Percentiles rank a stretch among this genome's conserved stretches.
Evolutionary conservation across 768 basidiomycete species (phyloP).

Genomic region (Lactifluus echinatus): DNA sequence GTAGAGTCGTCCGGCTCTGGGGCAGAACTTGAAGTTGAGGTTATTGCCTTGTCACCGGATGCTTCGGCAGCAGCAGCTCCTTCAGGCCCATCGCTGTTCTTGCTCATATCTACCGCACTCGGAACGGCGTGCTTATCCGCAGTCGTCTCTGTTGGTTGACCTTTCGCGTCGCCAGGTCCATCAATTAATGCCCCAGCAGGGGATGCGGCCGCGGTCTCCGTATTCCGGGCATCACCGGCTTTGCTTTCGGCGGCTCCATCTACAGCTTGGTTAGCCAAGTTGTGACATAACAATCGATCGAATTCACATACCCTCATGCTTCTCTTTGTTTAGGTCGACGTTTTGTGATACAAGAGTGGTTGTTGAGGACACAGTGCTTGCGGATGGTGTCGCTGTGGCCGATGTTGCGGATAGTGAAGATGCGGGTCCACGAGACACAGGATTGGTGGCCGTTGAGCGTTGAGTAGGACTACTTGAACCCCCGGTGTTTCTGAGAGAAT

Average conservation of each 20-base stretch:
- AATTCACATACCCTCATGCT: not conserved
- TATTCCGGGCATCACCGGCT: not conserved
- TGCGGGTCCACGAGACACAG: not conserved
- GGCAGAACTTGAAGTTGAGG: not conserved
- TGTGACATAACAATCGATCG: not conserved
- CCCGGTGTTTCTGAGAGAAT: not conserved
- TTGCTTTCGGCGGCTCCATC: not conserved
- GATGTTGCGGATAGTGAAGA: not conserved
- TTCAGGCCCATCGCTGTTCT: not conserved
- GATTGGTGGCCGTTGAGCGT: not conserved
- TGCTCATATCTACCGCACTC: not conserved
- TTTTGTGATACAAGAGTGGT: conserved; percentile 2
- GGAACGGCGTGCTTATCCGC: not conserved
- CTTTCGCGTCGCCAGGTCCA: not conserved
- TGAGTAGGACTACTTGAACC: not conserved
- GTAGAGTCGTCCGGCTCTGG: not conserved
- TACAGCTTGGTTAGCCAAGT: not conserved
- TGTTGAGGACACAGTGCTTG: not conserved
- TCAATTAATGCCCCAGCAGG: not conserved
- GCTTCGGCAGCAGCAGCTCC: not conserved
- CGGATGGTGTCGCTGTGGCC: not conserved
- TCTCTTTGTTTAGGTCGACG: not conserved
- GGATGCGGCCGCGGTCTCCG: not conserved
- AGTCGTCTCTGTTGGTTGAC: not conserved
- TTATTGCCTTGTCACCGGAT: not conserved